phyloP scores from a whole-genome alignment of 495 filamentous ascomycete genomes.

The Beverwykella pulmonaria region DNA sequence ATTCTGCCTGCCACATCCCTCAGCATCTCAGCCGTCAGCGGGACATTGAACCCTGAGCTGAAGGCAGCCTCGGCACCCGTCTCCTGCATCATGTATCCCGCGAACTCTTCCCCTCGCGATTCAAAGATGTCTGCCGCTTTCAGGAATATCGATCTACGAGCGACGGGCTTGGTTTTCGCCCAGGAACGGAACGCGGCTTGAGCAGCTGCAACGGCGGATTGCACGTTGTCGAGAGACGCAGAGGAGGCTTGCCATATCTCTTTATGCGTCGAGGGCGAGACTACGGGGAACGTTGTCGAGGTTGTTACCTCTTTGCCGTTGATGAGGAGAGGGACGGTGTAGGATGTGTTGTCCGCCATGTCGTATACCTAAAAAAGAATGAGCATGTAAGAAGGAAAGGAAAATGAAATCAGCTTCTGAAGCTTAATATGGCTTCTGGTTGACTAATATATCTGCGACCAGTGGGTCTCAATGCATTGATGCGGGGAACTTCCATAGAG shows the following conservation, averaged over 20 bases:
- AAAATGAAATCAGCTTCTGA: slow-evolving; percentile 46
- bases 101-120: slow-evolving; percentile 64
- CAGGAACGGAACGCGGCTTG: slow-evolving; percentile 71
- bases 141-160: slow-evolving; percentile 71
- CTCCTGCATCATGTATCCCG: slow-evolving; percentile 65
- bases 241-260: slow-evolving; percentile 62
- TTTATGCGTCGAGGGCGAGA: slow-evolving; percentile 64
- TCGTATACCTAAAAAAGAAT: not conserved
- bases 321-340: slow-evolving; percentile 69
- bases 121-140: slow-evolving; percentile 71
- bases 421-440: not conserved
- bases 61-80: slow-evolving; percentile 59
- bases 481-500: not conserved
- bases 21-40: slow-evolving; percentile 60
- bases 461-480: not conserved
- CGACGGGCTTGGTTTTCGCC: slow-evolving; percentile 61
- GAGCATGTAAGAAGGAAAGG: not conserved
- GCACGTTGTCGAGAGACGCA: slow-evolving; percentile 64
- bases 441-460: not conserved
- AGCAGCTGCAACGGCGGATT: slow-evolving; percentile 65
- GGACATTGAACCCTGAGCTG: slow-evolving; percentile 58
- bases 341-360: slow-evolving; percentile 21
- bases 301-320: slow-evolving; percentile 67
- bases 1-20: slow-evolving; percentile 74
- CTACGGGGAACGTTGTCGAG: slow-evolving; percentile 65